Percentiles rank a stretch among this genome's conserved stretches.
Conservation (phyloP, 345 rosid genomes). For the Salix suchowensis region DNA sequence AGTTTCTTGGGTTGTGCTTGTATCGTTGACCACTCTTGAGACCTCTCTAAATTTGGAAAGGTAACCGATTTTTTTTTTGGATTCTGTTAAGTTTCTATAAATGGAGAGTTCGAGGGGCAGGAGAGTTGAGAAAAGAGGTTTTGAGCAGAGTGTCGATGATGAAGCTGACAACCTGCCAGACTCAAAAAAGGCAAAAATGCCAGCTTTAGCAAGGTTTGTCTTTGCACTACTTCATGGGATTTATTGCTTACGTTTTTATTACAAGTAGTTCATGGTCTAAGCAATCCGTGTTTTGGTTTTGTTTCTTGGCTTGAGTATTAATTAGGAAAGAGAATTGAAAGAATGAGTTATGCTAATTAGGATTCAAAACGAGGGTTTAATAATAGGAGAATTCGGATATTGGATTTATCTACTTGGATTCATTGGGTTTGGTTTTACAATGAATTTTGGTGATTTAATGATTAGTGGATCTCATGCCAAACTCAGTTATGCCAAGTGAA, state of each 20-base stretch:
- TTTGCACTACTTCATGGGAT: not conserved
- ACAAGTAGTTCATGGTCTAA: not conserved
- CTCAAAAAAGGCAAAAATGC: slow-evolving; percentile 68
- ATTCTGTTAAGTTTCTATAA: slow-evolving; percentile 19
- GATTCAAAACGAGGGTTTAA: not conserved
- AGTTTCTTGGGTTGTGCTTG: slow-evolving; percentile 26
- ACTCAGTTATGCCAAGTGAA: not conserved
- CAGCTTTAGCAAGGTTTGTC: slow-evolving; percentile 75
- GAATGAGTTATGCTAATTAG: not conserved
- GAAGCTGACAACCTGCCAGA: slow-evolving; percentile 40
- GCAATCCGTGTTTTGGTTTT: not conserved
- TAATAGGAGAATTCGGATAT: not conserved
- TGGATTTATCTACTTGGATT: not conserved
- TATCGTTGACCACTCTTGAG: slow-evolving; percentile 15
- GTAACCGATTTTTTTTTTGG: not conserved
- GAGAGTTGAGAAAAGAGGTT: slow-evolving; percentile 43
- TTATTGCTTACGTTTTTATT: not conserved
- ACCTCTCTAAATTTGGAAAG: slow-evolving; percentile 21
- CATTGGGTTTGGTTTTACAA: not conserved
- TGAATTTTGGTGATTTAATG: not conserved
- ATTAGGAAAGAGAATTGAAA: not conserved
- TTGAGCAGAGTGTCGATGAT: slow-evolving; percentile 48
- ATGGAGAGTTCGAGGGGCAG: slow-evolving; percentile 72
- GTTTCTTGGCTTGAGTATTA: not conserved
- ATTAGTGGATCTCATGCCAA: not conserved